phyloP scores from a whole-genome alignment of 2,329 filamentous ascomycete species.

The Epichloe scottii region DNA sequence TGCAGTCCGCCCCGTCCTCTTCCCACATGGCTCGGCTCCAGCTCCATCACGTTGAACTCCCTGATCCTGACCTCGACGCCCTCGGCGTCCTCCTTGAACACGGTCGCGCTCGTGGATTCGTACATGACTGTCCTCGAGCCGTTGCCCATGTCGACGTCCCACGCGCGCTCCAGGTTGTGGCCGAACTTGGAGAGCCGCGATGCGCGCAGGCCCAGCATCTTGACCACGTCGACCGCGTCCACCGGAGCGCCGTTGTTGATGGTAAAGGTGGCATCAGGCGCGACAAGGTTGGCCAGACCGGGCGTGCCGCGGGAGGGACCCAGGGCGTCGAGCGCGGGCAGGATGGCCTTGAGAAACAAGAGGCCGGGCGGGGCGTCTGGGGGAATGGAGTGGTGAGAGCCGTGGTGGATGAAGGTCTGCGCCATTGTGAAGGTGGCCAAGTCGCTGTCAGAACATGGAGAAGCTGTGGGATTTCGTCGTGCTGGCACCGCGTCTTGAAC shows the following conservation, averaged over 20 bases:
- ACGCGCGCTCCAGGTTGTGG: neutral
- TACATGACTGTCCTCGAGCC: slow-evolving; percentile 3
- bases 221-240: slow-evolving; percentile 3
- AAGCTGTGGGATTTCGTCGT: too few species aligned
- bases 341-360: slow-evolving; percentile 7
- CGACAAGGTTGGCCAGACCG: slow-evolving; percentile 1
- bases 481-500: too few species aligned
- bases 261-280: slow-evolving; percentile 6
- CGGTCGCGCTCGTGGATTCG: neutral
- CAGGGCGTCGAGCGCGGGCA: slow-evolving; percentile 8
- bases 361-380: slow-evolving; percentile 5
- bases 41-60: slow-evolving; percentile 3
- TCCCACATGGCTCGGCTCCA: neutral
- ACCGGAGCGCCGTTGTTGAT: slow-evolving; percentile 6
- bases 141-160: slow-evolving; percentile 1
- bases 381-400: neutral
- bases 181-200: neutral
- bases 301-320: slow-evolving; percentile 4
- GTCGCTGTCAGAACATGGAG: too few species aligned
- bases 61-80: slow-evolving; percentile 3
- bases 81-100: neutral
- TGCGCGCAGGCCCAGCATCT: neutral
- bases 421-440: neutral
- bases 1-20: neutral
- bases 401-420: neutral